phyloP scores from a whole-genome alignment of 1,284 basidiomycete genomes.

The Sporisorium sorghi region DNA sequence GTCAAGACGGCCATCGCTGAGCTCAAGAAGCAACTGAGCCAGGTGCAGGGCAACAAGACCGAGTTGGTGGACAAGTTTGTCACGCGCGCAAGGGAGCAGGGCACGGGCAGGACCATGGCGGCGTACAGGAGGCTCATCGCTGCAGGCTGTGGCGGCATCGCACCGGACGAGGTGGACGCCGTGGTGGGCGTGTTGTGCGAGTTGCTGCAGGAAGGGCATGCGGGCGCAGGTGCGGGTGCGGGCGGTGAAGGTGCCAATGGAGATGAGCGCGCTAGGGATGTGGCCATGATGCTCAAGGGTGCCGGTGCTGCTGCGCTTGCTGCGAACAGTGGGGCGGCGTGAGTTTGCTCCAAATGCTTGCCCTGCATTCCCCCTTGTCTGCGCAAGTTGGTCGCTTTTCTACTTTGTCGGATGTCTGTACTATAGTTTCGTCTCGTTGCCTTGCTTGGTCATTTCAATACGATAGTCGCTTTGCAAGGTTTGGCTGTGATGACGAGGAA shows the following conservation, averaged over 20 bases:
- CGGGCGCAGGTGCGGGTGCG: slow-evolving; percentile 16
- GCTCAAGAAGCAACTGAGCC: slow-evolving; percentile 44
- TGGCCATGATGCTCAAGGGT: slow-evolving; percentile 49
- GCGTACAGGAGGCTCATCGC: slow-evolving; percentile 67
- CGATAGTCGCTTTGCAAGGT: background rate
- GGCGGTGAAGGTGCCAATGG: slow-evolving; percentile 18
- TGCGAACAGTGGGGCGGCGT: slow-evolving; percentile 31
- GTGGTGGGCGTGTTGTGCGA: slow-evolving; percentile 67
- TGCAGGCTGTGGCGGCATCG: slow-evolving; percentile 66
- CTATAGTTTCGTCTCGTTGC: slow-evolving; percentile 2
- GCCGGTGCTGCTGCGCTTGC: slow-evolving; percentile 52
- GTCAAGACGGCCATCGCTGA: slow-evolving; percentile 46
- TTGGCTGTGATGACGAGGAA: background rate
- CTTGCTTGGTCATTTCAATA: background rate
- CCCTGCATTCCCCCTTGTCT: background rate
- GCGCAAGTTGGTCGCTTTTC: background rate
- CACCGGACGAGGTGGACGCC: slow-evolving; percentile 64
- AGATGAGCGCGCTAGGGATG: slow-evolving; percentile 43
- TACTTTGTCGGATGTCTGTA: slow-evolving; percentile 1
- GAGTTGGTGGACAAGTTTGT: slow-evolving; percentile 52
- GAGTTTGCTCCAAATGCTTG: background rate
- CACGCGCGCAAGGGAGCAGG: slow-evolving; percentile 55
- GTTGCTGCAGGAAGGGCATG: slow-evolving; percentile 56
- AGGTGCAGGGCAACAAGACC: slow-evolving; percentile 41
- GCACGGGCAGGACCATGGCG: slow-evolving; percentile 63